Evolutionary conservation across 129 eudicot species (phyloP).

Genomic region (Artemisia annua): DNA sequence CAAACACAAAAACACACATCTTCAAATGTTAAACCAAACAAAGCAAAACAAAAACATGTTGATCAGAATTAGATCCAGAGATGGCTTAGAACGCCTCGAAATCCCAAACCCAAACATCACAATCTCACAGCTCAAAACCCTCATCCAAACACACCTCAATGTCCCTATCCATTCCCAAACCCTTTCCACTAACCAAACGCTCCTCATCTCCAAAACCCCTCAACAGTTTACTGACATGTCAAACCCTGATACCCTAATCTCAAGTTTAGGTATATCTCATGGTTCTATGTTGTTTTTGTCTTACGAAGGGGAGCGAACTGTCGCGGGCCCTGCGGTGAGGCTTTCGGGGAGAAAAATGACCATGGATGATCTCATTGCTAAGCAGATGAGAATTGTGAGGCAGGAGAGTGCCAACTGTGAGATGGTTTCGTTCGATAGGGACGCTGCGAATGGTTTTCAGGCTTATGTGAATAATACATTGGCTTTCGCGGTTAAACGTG

Average conservation of each 20-base stretch:
- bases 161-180: slow-evolving; percentile 70
- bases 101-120: slow-evolving; percentile 72
- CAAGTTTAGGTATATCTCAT: slow-evolving; percentile 53
- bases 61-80: slow-evolving; percentile 93
- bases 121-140: slow-evolving; percentile 67
- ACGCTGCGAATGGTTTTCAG: slow-evolving; percentile 87
- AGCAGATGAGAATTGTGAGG: slow-evolving; percentile 71
- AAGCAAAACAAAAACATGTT: slow-evolving; percentile 52
- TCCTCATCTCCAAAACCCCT: slow-evolving; percentile 76
- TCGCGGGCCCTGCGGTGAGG: slow-evolving; percentile 49
- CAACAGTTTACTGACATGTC: slow-evolving; percentile 70
- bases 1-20: too few relatives aligned
- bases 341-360: slow-evolving; percentile 93
- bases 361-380: slow-evolving; percentile 92
- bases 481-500: slow-evolving; percentile 80
- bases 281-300: slow-evolving; percentile 71
- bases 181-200: slow-evolving; percentile 69
- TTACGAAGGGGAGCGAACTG: slow-evolving; percentile 72
- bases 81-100: slow-evolving; percentile 72
- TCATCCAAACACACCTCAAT: slow-evolving; percentile 69
- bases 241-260: slow-evolving; percentile 49
- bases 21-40: neutral
- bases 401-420: slow-evolving; percentile 89
- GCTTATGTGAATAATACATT: slow-evolving; percentile 74
- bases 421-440: slow-evolving; percentile 82